These are phyloP conservation scores for Metschnikowia drakensbergensis DNA, from an alignment of 805 yeast species.

Conservation along the genomic window DNA sequence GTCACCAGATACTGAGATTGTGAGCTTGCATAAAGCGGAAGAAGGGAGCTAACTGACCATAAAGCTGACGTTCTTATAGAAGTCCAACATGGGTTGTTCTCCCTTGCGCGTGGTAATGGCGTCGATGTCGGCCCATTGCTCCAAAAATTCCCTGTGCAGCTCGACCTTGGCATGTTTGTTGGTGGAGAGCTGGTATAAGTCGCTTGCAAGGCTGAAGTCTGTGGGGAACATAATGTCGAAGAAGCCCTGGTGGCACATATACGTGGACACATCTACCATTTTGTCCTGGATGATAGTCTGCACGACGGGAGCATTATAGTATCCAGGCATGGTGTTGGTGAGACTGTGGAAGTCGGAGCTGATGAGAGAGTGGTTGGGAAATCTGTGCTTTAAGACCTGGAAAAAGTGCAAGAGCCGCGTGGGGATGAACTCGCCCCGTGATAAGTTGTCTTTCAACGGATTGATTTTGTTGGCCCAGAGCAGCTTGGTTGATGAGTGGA, in stretches of 20 bases:
- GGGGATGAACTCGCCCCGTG: constrained; percentile 80
- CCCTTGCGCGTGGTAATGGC: constrained; percentile 70
- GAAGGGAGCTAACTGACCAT: constrained; percentile 35
- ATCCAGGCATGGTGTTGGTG: constrained; percentile 51
- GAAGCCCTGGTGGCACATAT: constrained; percentile 81
- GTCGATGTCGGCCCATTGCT: constrained; percentile 66
- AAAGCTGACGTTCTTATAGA: constrained; percentile 73
- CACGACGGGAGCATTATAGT: constrained; percentile 69
- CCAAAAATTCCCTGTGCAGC: constrained; percentile 61
- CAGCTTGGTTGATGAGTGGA: constrained; percentile 44
- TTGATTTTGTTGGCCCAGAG: constrained; percentile 46
- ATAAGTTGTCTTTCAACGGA: constrained; percentile 64
- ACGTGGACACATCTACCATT: constrained; percentile 67
- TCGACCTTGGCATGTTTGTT: constrained; percentile 55
- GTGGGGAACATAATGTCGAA: constrained; percentile 88
- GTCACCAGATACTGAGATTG: not conserved
- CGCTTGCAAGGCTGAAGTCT: constrained; percentile 59
- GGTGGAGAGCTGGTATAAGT: constrained; percentile 58
- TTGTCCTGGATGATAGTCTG: constrained; percentile 67
- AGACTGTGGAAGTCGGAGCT: constrained; percentile 61
- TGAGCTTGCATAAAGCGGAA: too few species aligned
- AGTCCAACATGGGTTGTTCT: constrained; percentile 78
- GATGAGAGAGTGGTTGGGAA: constrained; percentile 74
- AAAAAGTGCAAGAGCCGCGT: constrained; percentile 66
- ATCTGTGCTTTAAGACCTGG: constrained; percentile 54